Base-by-base conservation (phyloP, 2,329 filamentous ascomycete species). In the Orbilia brochopaga region DNA sequence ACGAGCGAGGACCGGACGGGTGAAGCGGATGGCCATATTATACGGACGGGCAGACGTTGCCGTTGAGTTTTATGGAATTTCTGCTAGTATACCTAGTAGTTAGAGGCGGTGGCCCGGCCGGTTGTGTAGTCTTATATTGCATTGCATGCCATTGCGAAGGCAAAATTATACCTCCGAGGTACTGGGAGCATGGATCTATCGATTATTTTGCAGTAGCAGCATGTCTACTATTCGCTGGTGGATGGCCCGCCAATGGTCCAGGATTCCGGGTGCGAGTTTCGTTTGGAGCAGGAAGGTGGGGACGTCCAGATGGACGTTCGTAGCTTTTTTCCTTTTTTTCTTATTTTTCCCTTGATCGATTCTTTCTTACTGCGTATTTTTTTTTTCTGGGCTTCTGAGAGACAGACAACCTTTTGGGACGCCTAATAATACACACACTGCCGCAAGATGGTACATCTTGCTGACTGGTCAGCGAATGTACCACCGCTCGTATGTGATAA, bases 131-230 rank as follows among this genome's bases (percentile, higher is more conserved):
- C 67, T 72, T 72, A 65, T 72, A 72, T 65, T 37, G 60, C 27
- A 32, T 32, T 32, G 27, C 27, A 32, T 32, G 27, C 27, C 27
- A 32, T 32, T 32, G 27, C 54, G 55, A 44, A 60, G 55, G n/a
- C n/a, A 54, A 65, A 70, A 72, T 50, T 57, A 56, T 72, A 61
- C 67, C 67, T 65, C 67, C 67, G 60, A 65, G 56, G 67, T 51
- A 72, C 59, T 72, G 48, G 59, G 50, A 19, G 60, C 67, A 72
- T 72, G 67, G 60, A 61, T 65, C 42, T 60, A 55, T 60, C 44
- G 55, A 64, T 55, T 70, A 59, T 65, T 40, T 32, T 64, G 32
- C 42, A 64, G 32, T 32, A 64, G 66, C 67, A 56, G 44, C 50
- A 54, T 54, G 56, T 40, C 59, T n/a, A 44, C 58, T 30, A 37